Base-by-base conservation (phyloP, 352 stramenopile species). In the Pythium angustatum region DNA sequence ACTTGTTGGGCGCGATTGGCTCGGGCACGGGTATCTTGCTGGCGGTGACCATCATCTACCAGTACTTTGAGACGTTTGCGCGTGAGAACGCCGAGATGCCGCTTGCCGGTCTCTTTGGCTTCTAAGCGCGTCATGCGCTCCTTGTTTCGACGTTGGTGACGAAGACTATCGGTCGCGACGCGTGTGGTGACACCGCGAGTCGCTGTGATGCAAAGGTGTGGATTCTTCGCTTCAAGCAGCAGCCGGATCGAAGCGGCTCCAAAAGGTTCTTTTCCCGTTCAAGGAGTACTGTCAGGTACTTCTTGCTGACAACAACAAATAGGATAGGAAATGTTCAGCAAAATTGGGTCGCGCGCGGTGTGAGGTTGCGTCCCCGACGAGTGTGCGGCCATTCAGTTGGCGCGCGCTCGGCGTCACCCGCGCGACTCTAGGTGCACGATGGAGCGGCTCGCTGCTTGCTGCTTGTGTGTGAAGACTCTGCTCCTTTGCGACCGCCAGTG, bases 21-120 rank as follows among this genome's bases (percentile, higher is more conserved):
- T 99, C 96, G 48, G 97, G 97, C 73, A 99, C 97, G 10, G 97
- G 97, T 83, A 99, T 99, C 76, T 78, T 99, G 66, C 79, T 99
- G 61, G 94, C 94, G 53, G 98, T 99, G 55, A 99, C 97, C 27
- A 99, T 99, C 85, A 99, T 99, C 79, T 99, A 99, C 87, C 92
- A 98, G 79, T 99, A 99, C 81, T 99, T 98, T 71, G 96, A 99
- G 87, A 97, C 94, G 43, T 98, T 99, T 58, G 87, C 94, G 55
- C 97, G 97, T 72, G 96, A 99, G 75, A 83, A 95, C 64, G 82
- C 86, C 9, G 86, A 95, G 64, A 80, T 95, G 57, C 85, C 85
- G 52, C 67, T 94, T 43, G 81, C 79, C 54, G 79, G 81, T 43
- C 71, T 95, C 49, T 95, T 95, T 64, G 86, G 86, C 68, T 93